Evolutionary conservation across 2,329 filamentous ascomycete genomes (phyloP).

Genomic region (Xylariaceae sp.): DNA sequence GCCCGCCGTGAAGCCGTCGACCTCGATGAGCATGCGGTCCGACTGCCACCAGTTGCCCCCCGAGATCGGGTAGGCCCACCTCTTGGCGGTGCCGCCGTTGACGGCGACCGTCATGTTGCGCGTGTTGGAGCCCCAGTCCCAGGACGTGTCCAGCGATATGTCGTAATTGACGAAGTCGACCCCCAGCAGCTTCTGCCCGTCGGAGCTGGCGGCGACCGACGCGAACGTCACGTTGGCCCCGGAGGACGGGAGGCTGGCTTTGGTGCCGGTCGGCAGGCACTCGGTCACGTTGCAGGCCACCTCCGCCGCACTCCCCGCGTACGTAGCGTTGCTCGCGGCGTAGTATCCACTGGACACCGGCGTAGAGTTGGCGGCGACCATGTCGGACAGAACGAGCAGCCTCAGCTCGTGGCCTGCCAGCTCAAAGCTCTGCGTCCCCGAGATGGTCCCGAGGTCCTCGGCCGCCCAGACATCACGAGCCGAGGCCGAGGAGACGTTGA

Average conservation of each 20-base stretch:
- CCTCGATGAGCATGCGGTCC: slow-evolving; percentile 34
- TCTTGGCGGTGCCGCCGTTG: slow-evolving; percentile 33
- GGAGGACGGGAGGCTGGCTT: slow-evolving; percentile 31
- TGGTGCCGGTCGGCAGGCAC: slow-evolving; percentile 36
- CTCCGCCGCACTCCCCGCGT: slow-evolving; percentile 27
- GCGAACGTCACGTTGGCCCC: slow-evolving; percentile 30
- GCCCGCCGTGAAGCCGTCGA: slow-evolving; percentile 37
- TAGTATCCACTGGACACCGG: slow-evolving; percentile 30
- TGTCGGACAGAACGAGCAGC: slow-evolving; percentile 30
- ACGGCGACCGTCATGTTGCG: slow-evolving; percentile 42
- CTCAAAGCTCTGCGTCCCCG: slow-evolving; percentile 24
- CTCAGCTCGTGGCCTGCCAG: slow-evolving; percentile 32
- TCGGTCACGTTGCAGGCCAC: slow-evolving; percentile 27
- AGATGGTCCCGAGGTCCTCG: slow-evolving; percentile 24
- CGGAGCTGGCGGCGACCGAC: slow-evolving; percentile 20
- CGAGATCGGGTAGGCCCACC: slow-evolving; percentile 42
- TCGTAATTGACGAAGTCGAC: slow-evolving; percentile 48
- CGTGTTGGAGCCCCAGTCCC: slow-evolving; percentile 38
- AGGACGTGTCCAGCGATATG: slow-evolving; percentile 33
- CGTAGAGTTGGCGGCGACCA: slow-evolving; percentile 14
- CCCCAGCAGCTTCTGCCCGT: slow-evolving; percentile 32
- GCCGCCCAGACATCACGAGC: slow-evolving; percentile 34
- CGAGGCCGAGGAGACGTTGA: slow-evolving; percentile 32
- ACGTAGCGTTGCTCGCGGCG: slow-evolving; percentile 28
- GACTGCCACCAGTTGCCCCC: slow-evolving; percentile 44